Conservation (phyloP, 2,329 filamentous ascomycete genomes). For the Cryphonectria naterciae region DNA sequence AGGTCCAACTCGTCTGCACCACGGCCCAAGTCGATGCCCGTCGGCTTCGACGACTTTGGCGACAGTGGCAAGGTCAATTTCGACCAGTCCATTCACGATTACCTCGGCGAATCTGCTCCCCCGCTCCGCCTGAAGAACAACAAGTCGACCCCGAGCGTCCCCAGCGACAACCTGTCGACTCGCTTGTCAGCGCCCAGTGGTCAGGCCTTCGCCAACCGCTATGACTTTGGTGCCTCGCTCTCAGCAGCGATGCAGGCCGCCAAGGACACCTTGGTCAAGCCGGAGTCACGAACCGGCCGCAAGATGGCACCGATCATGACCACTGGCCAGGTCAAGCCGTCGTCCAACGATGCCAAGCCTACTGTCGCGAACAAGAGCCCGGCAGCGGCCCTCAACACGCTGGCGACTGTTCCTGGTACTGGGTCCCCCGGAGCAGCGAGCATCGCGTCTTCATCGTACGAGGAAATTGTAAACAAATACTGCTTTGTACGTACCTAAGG, state of each 20-base stretch:
- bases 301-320: slow-evolving; percentile 37
- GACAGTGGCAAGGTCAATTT: slow-evolving; percentile 62
- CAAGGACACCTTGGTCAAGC: slow-evolving; percentile 64
- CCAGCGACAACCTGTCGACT: slow-evolving; percentile 63
- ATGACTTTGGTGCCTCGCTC: slow-evolving; percentile 94
- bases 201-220: slow-evolving; percentile 86
- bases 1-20: slow-evolving; percentile 48
- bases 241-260: slow-evolving; percentile 78
- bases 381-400: slow-evolving; percentile 34
- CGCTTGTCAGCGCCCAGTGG: slow-evolving; percentile 60
- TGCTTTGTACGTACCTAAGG: slow-evolving; percentile 90
- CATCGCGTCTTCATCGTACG: slow-evolving; percentile 87
- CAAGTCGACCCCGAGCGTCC: slow-evolving; percentile 65
- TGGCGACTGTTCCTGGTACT: slow-evolving; percentile 46
- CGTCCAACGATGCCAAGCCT: slow-evolving; percentile 20
- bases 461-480: slow-evolving; percentile 97
- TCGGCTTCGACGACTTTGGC: slow-evolving; percentile 73
- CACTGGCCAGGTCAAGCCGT: slow-evolving; percentile 13
- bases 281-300: slow-evolving; percentile 59
- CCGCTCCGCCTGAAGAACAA: slow-evolving; percentile 72
- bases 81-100: slow-evolving; percentile 62
- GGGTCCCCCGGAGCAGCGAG: slow-evolving; percentile 53
- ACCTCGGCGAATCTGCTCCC: slow-evolving; percentile 65
- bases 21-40: slow-evolving; percentile 59
- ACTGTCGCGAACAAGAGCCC: slow-evolving; percentile 28